A percentile compares a stretch with the other conserved stretches of the same genome.
Evolutionary conservation across 2,329 filamentous ascomycete genomes (phyloP).

Genomic region (Dothiorella sarmentorum): DNA sequence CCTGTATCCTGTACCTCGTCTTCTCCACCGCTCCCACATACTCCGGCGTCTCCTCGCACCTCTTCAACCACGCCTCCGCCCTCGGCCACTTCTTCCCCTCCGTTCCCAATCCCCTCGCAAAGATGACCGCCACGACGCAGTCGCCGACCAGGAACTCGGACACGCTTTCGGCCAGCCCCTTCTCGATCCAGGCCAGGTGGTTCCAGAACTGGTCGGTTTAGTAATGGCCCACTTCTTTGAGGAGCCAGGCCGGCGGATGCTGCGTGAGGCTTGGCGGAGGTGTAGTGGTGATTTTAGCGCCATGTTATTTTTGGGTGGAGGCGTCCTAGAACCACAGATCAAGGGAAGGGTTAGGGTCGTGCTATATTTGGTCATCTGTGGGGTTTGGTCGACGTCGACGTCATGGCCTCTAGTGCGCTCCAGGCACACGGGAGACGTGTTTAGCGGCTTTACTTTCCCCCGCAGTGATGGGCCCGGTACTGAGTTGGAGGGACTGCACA

Average conservation of each 20-base stretch:
- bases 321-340: no score
- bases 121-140: conserved; percentile 41
- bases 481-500: no score
- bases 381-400: no score
- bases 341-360: no score
- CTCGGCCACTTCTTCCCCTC: conserved; percentile 33
- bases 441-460: no score
- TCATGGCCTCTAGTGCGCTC: no score
- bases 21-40: conserved; percentile 42
- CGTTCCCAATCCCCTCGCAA: conserved; percentile 37
- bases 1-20: conserved; percentile 37
- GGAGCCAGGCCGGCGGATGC: conserved; percentile 46
- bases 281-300: conserved; percentile 42
- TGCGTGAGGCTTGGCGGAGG: conserved; percentile 48
- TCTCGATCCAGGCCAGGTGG: conserved; percentile 46
- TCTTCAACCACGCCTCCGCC: conserved; percentile 36
- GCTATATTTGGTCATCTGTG: no score
- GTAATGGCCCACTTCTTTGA: conserved; percentile 43
- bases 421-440: no score
- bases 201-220: conserved; percentile 44
- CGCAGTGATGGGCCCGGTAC: no score
- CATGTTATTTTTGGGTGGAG: no score
- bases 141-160: conserved; percentile 43
- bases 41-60: conserved; percentile 34
- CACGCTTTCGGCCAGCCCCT: conserved; percentile 37